phyloP scores from a whole-genome alignment of 2,329 filamentous ascomycete genomes.

The Elsinoe batatas region DNA sequence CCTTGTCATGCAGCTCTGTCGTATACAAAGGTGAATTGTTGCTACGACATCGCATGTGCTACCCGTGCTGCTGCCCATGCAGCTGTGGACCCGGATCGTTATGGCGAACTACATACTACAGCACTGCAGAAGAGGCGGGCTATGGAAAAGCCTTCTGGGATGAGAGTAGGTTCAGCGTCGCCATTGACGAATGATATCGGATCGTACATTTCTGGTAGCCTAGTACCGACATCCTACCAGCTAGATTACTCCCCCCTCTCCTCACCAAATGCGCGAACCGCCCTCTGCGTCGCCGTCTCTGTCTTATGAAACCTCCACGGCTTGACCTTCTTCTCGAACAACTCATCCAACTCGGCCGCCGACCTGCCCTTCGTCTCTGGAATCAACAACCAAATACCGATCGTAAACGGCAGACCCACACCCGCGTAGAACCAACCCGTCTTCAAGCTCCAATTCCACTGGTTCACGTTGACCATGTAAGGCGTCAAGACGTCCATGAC shows the following conservation, averaged over 20 bases:
- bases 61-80: too few species aligned
- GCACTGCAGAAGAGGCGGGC: too few species aligned
- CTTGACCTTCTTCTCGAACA: constrained; percentile 26
- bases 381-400: constrained; percentile 16
- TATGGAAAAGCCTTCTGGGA: too few species aligned
- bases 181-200: too few species aligned
- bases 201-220: too few species aligned
- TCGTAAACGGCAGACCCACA: constrained; percentile 1
- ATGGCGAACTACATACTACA: too few species aligned
- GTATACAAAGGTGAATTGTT: too few species aligned
- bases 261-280: not conserved
- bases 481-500: constrained; percentile 8
- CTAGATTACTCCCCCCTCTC: not conserved
- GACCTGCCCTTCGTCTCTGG: constrained; percentile 34
- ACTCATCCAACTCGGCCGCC: constrained; percentile 35
- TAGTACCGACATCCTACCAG: not conserved
- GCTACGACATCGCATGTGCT: too few species aligned
- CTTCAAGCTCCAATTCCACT: constrained; percentile 3
- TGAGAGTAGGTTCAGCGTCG: too few species aligned
- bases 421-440: constrained; percentile 7
- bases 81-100: too few species aligned
- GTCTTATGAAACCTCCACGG: constrained; percentile 7
- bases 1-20: too few species aligned
- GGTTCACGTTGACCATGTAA: not conserved
- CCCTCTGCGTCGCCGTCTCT: constrained; percentile 1